A percentile compares a stretch with the other conserved stretches of the same genome.
phyloP scores from a whole-genome alignment of 768 basidiomycete species.

The Tylopilus plumbeoviolaceoides region DNA sequence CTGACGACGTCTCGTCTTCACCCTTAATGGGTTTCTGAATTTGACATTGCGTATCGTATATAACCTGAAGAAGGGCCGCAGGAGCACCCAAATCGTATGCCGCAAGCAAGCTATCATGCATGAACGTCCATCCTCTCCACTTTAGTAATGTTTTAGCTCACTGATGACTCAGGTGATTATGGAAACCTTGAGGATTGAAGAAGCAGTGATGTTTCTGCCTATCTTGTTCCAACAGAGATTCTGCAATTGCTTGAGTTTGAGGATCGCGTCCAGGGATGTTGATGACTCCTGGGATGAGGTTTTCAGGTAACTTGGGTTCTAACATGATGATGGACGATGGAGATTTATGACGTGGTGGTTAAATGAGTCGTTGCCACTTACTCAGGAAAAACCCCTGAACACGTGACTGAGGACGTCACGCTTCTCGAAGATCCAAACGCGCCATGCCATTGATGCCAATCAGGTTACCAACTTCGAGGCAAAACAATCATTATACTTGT shows the following conservation, averaged over 20 bases:
- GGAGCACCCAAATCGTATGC: conserved; percentile 56
- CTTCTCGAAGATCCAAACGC: no score
- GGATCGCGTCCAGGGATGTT: conserved; percentile 45
- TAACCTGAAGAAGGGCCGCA: conserved; percentile 41
- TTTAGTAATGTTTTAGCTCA: conserved; percentile 23
- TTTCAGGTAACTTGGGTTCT: conserved; percentile 10
- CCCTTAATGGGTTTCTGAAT: conserved; percentile 38
- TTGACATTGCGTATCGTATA: conserved; percentile 41
- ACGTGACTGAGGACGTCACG: no score
- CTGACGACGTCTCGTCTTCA: conserved; percentile 24
- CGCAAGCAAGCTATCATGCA: conserved; percentile 42
- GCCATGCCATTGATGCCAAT: no score
- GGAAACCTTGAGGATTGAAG: conserved; percentile 41
- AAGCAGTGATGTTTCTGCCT: conserved; percentile 49
- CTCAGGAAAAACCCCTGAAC: neutral
- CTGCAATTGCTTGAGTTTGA: conserved; percentile 38
- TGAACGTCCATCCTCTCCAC: neutral
- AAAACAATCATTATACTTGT: neutral
- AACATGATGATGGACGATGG: neutral
- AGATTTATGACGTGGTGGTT: neutral
- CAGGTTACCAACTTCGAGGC: neutral
- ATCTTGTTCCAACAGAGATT: conserved; percentile 46
- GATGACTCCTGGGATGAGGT: conserved; percentile 37
- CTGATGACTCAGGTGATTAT: conserved; percentile 63
- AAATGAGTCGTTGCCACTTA: neutral